phyloP scores from a whole-genome alignment of 2,329 filamentous ascomycete genomes.

The Phaeosphaeriaceae sp. region DNA sequence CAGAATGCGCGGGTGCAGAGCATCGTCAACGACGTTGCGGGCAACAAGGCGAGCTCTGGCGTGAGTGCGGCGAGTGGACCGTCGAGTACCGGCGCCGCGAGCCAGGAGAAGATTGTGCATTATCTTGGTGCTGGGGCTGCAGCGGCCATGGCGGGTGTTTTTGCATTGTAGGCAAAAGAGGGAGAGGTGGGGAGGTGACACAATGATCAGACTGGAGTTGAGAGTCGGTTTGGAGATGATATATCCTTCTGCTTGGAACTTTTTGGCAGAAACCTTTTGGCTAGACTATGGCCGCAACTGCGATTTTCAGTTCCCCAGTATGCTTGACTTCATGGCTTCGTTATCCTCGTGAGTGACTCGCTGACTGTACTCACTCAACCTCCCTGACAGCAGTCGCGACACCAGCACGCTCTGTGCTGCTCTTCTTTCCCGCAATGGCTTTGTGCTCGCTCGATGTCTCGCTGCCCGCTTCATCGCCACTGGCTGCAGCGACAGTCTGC shows the following conservation, averaged over 20 bases:
- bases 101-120: constrained; percentile 13
- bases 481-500: constrained; percentile 3
- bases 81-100: constrained; percentile 13
- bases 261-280: background rate
- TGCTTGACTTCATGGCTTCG: background rate
- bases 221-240: background rate
- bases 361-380: constrained; percentile 10
- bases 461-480: constrained; percentile 12
- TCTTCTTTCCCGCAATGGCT: constrained; percentile 24
- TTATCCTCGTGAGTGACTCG: background rate
- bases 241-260: background rate
- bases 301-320: background rate
- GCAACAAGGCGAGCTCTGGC: constrained; percentile 6
- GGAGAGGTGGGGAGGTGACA: background rate
- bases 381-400: constrained; percentile 23
- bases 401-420: constrained; percentile 18
- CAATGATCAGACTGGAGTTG: background rate
- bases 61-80: constrained; percentile 12
- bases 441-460: constrained; percentile 25
- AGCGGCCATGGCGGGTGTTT: constrained; percentile 28
- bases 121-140: constrained; percentile 25
- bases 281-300: background rate
- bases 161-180: constrained; percentile 23
- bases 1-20: constrained; percentile 26
- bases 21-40: constrained; percentile 22